Evolutionary conservation across 352 stramenopile species (phyloP), one percentile per base, ranked within the genome.

Genomic region (Phytophthora cryptogea): DNA sequence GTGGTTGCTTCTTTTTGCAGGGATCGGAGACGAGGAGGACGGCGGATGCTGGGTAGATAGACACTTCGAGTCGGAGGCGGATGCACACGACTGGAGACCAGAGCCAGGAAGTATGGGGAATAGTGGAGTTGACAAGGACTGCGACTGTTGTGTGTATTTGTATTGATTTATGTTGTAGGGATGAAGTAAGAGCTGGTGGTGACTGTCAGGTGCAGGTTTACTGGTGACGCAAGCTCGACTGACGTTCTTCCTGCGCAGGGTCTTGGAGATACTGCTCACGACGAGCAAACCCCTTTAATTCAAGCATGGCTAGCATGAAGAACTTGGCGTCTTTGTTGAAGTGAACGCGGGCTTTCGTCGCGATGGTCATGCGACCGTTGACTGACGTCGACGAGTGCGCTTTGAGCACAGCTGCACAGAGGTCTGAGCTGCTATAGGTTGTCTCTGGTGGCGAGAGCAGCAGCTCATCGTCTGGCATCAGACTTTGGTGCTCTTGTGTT

Each of bases 281-380:
- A 1, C 17, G n/a, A 3, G 54, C 50, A 13, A 68, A 70, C 11
- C 31, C 51, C 26, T 59, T 51, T 3, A 86, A 57, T 37, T 73
- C 44, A 3, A 64, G 30, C 75, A 88, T 88, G 2, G 35, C 48
- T 5, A 43, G 42, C 8, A 63, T 54, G 37, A 88, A 88, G 43
- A 82, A 72, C 50, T 77, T 72, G 1, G 71, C 66, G 55, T 88
- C 72, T 14, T 70, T 64, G 36, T 83, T 70, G 51, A 80, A 85
- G 46, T 67, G 70, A 9, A 65, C 56, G n/a, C 63, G 67, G 0
- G 51, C 62, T 3, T 63, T 56, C 5, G 58, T 57, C 4, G 55
- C 70, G 7, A 70, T 47, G 0, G 28, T 27, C 53, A 70, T 31
- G 5, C 74, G 67, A 33, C 72, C 52, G 3, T 43, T 33, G 8